Conservation (phyloP, 1,139 yeast species). For the Hemisphaericaspora lyxosophila region DNA sequence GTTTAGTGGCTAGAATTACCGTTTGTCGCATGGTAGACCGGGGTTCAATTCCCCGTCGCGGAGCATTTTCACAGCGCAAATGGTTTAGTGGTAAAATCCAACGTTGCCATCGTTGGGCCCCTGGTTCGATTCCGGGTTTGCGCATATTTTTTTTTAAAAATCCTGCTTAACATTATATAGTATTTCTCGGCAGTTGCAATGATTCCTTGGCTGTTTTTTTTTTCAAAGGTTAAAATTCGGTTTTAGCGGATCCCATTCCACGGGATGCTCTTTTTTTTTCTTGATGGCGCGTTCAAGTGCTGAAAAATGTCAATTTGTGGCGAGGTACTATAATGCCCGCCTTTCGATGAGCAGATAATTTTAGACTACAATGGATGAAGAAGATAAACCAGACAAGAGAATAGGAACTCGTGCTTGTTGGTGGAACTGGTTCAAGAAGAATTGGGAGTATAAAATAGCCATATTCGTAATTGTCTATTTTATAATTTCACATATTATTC, state of each 20-base stretch:
- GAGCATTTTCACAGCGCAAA: conserved; percentile 28
- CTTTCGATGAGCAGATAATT: too few relatives aligned
- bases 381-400: background rate
- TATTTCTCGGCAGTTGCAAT: too few relatives aligned
- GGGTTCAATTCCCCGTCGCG: conserved; percentile 72
- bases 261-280: too few relatives aligned
- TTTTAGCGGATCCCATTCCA: too few relatives aligned
- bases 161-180: too few relatives aligned
- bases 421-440: conserved; percentile 11
- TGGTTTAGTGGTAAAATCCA: conserved; percentile 21
- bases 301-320: too few relatives aligned
- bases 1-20: conserved; percentile 17
- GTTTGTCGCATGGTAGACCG: conserved; percentile 42
- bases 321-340: too few relatives aligned
- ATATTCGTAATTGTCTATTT: conserved; percentile 23
- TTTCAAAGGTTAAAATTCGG: too few relatives aligned
- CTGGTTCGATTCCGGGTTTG: conserved; percentile 21
- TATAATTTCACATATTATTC: conserved; percentile 17
- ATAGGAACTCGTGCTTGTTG: background rate
- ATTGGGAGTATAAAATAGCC: conserved; percentile 30
- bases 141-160: conserved; percentile 12
- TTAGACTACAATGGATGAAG: conserved; percentile 1
- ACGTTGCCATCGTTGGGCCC: conserved; percentile 21
- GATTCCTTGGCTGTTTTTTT: too few relatives aligned
- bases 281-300: too few relatives aligned